Base-by-base conservation (phyloP, 2,329 filamentous ascomycete species). In the Aspergillus udagawae region DNA sequence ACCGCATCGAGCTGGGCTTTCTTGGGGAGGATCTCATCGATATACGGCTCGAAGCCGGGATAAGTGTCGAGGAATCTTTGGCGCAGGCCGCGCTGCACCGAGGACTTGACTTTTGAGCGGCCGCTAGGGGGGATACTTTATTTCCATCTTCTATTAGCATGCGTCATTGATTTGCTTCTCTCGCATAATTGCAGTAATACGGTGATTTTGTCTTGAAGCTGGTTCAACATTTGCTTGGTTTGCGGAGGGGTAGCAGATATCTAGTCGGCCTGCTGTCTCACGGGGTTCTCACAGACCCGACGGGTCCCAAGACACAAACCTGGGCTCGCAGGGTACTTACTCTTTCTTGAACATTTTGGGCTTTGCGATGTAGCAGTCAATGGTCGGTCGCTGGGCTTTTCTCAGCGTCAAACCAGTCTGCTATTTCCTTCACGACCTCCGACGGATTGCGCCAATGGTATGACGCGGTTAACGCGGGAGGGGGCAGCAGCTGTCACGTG, bases 71-170 rank as follows among this genome's bases (percentile, higher is more conserved):
- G 80, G 64, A 97, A 84, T 70, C 90, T 90, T 69, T 87, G 83
- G 66, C 94, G 90, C 67, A 99, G 87, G 63, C 81, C 85, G 70
- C 94, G 90, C 80, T 97, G 92, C 56, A 91, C 91, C 25, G 92
- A 96, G 63, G 93, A 97, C 80, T 97, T 99, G 77, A 97, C 91
- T 82, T 97, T 97, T 67, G 92, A 91, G 79, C 94, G 96, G 56
- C 90, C 87, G 64, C 89, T 86, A 27, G 88, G 79, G 68, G 86
- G 80, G 73, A 96, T 86, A 65, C 90, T 93, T 69, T 55, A 38
- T 12, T 17, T 47, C 32, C 51, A 64, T 59, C 60, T 57, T 35
- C 4, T 3, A 50, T 62, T 60, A 64, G 49, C 55, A 47, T 49
- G 25, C 20, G 10, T 56, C 63, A 55, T 52, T 59, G 57, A 58